Evolutionary conservation across 139 green algal species (phyloP), one percentile per base, ranked within the genome.

Genomic region (Zygnema circumcarinatum): DNA sequence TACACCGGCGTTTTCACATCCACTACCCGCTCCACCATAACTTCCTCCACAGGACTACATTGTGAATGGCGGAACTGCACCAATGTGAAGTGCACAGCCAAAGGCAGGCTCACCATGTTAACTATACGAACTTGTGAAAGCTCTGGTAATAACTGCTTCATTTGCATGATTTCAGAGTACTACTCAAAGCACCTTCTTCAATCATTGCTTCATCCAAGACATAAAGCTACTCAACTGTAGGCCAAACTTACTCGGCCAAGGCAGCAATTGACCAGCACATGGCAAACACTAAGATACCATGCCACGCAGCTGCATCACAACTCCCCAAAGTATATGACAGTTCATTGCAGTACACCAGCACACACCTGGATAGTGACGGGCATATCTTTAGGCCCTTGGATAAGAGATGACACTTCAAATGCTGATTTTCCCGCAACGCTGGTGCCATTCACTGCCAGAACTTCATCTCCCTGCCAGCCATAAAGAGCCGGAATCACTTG

Each of bases 391-490:
- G 76, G 79, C 31, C 68, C 84, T 79, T 92, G 88, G 11, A 93
- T 92, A 11, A 92, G 69, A 22, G 74, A 87, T 39, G 76, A 38
- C n/a, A 92, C 95, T 76, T 95, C 82, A 90, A 96, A 97, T 31
- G 95, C 89, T 54, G 76, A 94, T 56, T 83, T 90, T 32, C 79
- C 81, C 29, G 35, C 3, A 72, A 97, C 82, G 29, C 22, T 38
- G 39, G 25, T 36, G 2, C 92, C 92, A 52, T 96, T 92, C 76
- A 98, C 92, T 31, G 81, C 79, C 21, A 99, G 52, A 33, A 99
- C 53, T 89, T 98, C 85, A 88, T 99, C 96, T 0, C 95, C 95
- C 72, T 92, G 90, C 31, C n/a, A 29, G 72, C n/a, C n/a, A n/a
- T 35, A 29, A n/a, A n/a, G n/a, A n/a, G n/a, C n/a, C n/a, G n/a